These are phyloP conservation scores for Colletotrichum chlorophyti DNA, from an alignment of 2,329 filamentous ascomycete species.

Conservation along the genomic window DNA sequence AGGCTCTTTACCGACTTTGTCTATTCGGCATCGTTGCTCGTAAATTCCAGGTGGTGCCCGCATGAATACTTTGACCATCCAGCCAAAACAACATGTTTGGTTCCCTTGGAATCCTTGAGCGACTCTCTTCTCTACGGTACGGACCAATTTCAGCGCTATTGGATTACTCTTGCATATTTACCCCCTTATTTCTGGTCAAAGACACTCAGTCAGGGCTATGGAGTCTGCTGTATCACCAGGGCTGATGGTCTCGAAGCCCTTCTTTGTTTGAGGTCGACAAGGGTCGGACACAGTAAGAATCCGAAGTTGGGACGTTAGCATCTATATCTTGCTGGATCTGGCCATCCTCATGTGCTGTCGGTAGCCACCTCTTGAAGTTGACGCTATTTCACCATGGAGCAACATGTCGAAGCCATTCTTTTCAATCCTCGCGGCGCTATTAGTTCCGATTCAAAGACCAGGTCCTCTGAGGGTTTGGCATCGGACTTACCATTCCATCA, in stretches of 20 bases:
- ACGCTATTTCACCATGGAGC: not conserved
- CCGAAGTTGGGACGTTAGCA: not conserved
- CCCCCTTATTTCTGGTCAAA: no score
- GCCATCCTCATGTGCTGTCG: not conserved
- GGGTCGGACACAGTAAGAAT: not conserved
- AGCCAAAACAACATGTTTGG: not conserved
- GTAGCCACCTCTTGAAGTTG: not conserved
- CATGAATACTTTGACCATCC: no score
- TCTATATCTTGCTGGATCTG: conserved; percentile 1
- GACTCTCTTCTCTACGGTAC: not conserved
- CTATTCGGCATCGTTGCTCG: no score
- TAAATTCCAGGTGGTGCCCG: no score
- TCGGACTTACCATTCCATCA: no score
- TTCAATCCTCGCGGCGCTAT: not conserved
- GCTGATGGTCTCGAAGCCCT: no score
- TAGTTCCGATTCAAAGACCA: not conserved
- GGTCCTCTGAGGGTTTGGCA: not conserved
- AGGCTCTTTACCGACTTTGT: no score
- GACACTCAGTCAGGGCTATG: not conserved
- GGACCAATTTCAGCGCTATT: no score
- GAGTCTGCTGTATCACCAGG: not conserved
- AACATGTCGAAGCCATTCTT: conserved; percentile 5
- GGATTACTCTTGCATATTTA: no score
- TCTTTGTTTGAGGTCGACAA: not conserved
- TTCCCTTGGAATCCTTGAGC: not conserved